Evolutionary conservation across 139 green algal species (phyloP), one percentile per base, ranked within the genome.

Genomic region (Nannochloris sp.): DNA sequence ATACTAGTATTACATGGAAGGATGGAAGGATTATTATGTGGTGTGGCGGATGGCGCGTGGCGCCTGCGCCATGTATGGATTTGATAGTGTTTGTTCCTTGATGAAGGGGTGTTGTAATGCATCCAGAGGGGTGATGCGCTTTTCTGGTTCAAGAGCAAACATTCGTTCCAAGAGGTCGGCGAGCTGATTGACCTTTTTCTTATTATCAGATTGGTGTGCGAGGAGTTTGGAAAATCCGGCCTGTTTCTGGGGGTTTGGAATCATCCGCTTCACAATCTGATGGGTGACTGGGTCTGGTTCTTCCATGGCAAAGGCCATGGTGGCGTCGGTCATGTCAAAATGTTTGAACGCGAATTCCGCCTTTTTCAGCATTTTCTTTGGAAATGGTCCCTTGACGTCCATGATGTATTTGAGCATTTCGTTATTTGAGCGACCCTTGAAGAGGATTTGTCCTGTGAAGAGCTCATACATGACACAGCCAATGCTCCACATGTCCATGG

Each of bases 331-430:
- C 46, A 40, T 40, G 54, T 92, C 85, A 85, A 92, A 95, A 68
- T 95, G 84, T 75, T 87, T 88, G 71, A 36, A 78, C 15, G 58
- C 65, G 60, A 85, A 87, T 46, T 67, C 74, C 11, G 66, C 83
- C 59, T 83, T 85, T 54, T 85, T 83, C 50, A 98, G 72, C 82
- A 97, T 90, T 71, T 93, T 94, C 66, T 94, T 95, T 23, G 92
- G 86, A 74, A 98, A 95, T 16, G 85, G 70, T 2, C 93, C 92
- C 77, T 97, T 97, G 21, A 94, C 68, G 31, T 98, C 90, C 84
- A 97, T 96, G 68, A 96, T 88, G 4, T 90, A 78, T 66, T 86
- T 89, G 5, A 99, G 76, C 93, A 99, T 98, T 67, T 97, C 90
- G 77, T 99, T 99, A 84, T 99, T 99, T 69, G 72, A 87, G 43